Conservation (phyloP, 2,329 filamentous ascomycete genomes). For the Neofusicoccum laricinum region DNA sequence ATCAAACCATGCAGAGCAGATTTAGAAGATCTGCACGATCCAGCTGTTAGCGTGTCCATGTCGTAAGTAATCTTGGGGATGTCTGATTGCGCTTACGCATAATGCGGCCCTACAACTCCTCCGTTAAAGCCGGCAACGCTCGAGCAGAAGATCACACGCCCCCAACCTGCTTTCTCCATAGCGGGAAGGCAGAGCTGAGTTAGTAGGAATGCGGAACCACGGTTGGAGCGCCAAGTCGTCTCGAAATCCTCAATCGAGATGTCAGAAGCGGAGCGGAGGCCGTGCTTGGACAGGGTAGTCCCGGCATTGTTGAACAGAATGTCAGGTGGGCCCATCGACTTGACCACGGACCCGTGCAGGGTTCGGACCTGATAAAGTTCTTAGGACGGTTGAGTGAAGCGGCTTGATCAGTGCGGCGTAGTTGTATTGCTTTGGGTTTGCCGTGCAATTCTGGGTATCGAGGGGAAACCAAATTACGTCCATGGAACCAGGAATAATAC, state of each 20-base stretch:
- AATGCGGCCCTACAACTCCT: conserved; percentile 41
- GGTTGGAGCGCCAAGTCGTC: conserved; percentile 37
- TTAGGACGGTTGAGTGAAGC: background rate
- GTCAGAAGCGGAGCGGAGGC: conserved; percentile 28
- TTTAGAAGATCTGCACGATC: conserved; percentile 30
- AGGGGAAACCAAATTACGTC: background rate
- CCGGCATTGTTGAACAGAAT: conserved; percentile 44
- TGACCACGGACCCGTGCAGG: conserved; percentile 34
- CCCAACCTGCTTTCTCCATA: conserved; percentile 37
- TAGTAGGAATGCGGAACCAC: conserved; percentile 34
- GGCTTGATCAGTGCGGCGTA: background rate
- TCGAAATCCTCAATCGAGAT: conserved; percentile 38
- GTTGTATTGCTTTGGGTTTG: too few species aligned
- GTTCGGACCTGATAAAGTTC: conserved; percentile 23
- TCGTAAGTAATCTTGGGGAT: background rate
- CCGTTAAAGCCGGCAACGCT: conserved; percentile 41
- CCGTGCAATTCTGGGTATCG: background rate
- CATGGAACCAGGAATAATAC: background rate
- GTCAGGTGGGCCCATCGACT: conserved; percentile 32
- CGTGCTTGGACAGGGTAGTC: conserved; percentile 23
- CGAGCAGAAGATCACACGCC: conserved; percentile 37
- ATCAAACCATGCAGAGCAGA: conserved; percentile 47
- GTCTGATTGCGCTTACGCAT: conserved; percentile 24
- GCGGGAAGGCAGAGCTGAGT: conserved; percentile 38
- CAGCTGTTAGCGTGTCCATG: background rate